Evolutionary conservation across 116 monocot genomes (phyloP), one percentile per base, ranked within the genome.

Genomic region (Cymodocea nodosa): DNA sequence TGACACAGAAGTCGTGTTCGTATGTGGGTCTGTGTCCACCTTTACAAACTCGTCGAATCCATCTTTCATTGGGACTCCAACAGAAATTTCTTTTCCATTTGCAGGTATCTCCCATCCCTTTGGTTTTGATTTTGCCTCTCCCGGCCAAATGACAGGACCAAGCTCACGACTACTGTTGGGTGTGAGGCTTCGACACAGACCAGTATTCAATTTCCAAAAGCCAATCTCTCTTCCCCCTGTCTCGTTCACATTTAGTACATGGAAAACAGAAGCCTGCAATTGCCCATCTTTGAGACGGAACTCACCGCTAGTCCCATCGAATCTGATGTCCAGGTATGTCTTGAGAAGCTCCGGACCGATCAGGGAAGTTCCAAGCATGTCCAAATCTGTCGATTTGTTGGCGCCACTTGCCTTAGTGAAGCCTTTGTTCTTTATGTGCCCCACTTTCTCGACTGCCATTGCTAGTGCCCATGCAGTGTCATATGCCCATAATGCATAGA

Each of bases 401-500:
- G 1, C 13, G 35, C 6, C 23, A 60, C 35, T 35, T 24, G 60
- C 30, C 35, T 24, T 60, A 5, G 30, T 59, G 60, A 60, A 60
- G 34, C 24, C 15, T 16, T 30, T 15, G 16, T 13, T 16, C 30
- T n/a, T n/a, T n/a, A 35, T 4, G 18, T 9, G 3, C 18, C n/a
- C 6, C 0, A 50, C 67, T 18, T 65, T 72, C 71, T 89, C 85
- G 18, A 61, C 71, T 1, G 89, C 89, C 73, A 49, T 60, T 12
- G 85, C 85, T 35, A 84, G 8, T 22, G 82, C 89, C 78, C 77
- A 80, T 0, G 51, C 79, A 0, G 89, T 82, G 62, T 89, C 89
- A 59, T 84, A 82, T 40, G 89, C 89, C 80, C 82, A 65, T 3
- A 84, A 11, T 10, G 58, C 71, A 18, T 55, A 77, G 13, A 72